Evolutionary conservation across 23 red algal genomes (phyloP).

Genomic region (Agarophyton chilense): DNA sequence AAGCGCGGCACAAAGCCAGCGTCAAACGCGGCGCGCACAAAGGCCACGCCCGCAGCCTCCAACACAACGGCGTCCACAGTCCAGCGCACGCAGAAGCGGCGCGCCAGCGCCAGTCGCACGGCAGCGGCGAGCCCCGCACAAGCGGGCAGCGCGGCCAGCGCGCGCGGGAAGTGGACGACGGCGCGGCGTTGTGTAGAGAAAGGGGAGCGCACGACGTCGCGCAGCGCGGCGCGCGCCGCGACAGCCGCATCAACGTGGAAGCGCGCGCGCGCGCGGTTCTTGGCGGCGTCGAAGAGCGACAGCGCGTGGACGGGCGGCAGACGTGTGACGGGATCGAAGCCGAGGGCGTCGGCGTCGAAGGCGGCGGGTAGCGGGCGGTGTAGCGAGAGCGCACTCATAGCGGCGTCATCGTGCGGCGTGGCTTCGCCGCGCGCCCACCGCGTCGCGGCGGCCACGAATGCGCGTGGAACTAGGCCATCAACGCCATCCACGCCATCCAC

Average conservation of each 20-base stretch:
- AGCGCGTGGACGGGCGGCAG: background rate
- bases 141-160: background rate
- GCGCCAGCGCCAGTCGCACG: background rate
- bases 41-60: background rate
- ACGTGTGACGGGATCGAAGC: background rate
- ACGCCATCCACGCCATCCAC: no score
- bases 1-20: background rate
- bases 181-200: background rate
- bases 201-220: background rate
- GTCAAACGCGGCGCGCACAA: background rate
- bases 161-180: background rate
- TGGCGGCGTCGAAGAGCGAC: conserved; percentile 16
- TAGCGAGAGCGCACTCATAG: background rate
- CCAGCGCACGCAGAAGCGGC: background rate
- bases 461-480: background rate
- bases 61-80: background rate
- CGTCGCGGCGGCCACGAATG: conserved; percentile 11
- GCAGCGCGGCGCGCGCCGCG: background rate
- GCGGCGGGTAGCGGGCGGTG: background rate
- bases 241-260: background rate
- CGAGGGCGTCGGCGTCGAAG: conserved; percentile 2
- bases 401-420: conserved; percentile 4
- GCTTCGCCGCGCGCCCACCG: conserved; percentile 24
- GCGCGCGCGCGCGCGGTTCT: conserved; percentile 1
- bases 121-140: background rate